Percentiles rank a stretch among this genome's conserved stretches.
Conservation (phyloP, 768 basidiomycete species). For the Chalciporus chontae region DNA sequence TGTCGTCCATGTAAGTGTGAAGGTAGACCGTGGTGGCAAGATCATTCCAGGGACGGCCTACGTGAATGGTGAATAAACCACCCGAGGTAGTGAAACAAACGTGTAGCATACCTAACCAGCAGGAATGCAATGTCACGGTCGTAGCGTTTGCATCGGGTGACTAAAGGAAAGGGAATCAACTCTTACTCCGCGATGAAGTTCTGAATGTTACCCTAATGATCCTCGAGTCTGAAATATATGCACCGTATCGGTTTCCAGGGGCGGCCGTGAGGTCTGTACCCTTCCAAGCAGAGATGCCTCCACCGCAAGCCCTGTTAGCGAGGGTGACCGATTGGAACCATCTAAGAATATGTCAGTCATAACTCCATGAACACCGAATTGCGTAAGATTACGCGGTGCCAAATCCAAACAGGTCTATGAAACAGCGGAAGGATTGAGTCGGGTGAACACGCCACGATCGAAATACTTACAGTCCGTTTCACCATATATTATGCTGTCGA, state of each 20-base stretch:
- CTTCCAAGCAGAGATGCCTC: constrained; percentile 62
- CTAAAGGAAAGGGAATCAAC: constrained; percentile 23
- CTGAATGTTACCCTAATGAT: constrained; percentile 45
- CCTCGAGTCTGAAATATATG: constrained; percentile 49
- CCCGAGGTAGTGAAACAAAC: background rate
- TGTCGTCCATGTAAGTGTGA: constrained; percentile 53
- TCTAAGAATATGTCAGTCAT: constrained; percentile 22
- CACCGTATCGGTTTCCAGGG: constrained; percentile 33
- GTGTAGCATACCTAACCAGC: constrained; percentile 44
- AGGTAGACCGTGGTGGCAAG: constrained; percentile 53
- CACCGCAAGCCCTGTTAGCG: constrained; percentile 60
- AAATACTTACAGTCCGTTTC: constrained; percentile 54
- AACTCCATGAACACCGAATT: background rate
- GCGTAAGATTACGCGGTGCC: background rate
- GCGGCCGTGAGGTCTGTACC: constrained; percentile 34
- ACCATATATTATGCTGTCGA: constrained; percentile 63
- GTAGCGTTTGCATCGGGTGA: constrained; percentile 56
- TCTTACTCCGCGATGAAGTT: background rate
- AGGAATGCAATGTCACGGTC: constrained; percentile 40
- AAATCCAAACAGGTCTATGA: constrained; percentile 51
- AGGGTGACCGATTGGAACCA: constrained; percentile 59
- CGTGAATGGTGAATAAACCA: background rate
- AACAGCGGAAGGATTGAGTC: constrained; percentile 24
- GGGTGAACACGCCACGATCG: background rate
- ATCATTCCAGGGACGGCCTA: constrained; percentile 58